Percentiles rank a stretch among this genome's conserved stretches.
phyloP scores from a whole-genome alignment of 2,329 filamentous ascomycete species.

The Xylaria arbuscula region DNA sequence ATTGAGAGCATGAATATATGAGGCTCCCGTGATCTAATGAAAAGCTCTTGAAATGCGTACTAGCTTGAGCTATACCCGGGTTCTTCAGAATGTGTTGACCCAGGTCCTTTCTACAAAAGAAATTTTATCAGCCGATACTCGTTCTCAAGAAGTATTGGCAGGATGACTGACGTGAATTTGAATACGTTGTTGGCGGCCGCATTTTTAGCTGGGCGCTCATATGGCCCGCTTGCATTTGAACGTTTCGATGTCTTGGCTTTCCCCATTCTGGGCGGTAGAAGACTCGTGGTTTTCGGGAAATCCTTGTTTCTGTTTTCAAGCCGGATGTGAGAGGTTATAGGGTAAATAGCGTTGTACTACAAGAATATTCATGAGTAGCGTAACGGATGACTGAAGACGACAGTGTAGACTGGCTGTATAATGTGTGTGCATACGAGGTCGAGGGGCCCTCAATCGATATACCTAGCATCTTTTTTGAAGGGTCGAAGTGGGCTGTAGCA shows the following conservation, averaged over 20 bases:
- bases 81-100: slow-evolving; percentile 84
- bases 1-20: not conserved
- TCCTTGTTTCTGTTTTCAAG: not conserved
- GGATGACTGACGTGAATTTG: slow-evolving; percentile 74
- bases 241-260: slow-evolving; percentile 56
- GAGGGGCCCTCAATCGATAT: slow-evolving; percentile 23
- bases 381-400: not conserved
- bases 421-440: slow-evolving; percentile 22
- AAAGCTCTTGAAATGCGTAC: slow-evolving; percentile 9
- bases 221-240: slow-evolving; percentile 52
- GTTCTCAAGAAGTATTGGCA: not conserved
- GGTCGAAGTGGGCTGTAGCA: slow-evolving; percentile 20
- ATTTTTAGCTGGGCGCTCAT: slow-evolving; percentile 54
- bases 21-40: too few relatives aligned
- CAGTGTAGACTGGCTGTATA: not conserved
- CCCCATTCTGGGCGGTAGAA: slow-evolving; percentile 47
- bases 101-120: slow-evolving; percentile 62
- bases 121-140: not conserved
- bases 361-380: not conserved
- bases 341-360: not conserved
- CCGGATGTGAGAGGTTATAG: not conserved
- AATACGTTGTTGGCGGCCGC: slow-evolving; percentile 82
- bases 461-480: slow-evolving; percentile 33
- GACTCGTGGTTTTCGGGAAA: slow-evolving; percentile 34
- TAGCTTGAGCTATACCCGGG: slow-evolving; percentile 38